A percentile compares a stretch with the other conserved stretches of the same genome.
Conservation (phyloP, 768 basidiomycete species). For the Stropharia rugosoannulata region DNA sequence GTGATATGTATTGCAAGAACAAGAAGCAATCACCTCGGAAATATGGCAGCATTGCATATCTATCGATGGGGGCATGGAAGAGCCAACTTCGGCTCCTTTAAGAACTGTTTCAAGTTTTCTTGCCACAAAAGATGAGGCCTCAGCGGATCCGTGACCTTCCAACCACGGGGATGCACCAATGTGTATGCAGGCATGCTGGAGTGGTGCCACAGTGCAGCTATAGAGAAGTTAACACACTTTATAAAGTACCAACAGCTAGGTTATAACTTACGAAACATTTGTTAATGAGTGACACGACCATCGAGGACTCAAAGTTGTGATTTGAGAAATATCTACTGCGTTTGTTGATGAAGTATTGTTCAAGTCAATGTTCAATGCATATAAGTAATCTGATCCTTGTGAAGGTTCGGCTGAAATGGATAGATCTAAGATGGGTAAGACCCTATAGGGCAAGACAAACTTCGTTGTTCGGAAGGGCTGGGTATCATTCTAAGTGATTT, state of each 20-base stretch:
- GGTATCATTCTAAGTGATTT: slow-evolving; percentile 38
- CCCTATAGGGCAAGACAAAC: slow-evolving; percentile 54
- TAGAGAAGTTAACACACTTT: not conserved
- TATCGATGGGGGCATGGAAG: slow-evolving; percentile 49
- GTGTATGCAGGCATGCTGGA: slow-evolving; percentile 45
- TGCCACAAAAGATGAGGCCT: slow-evolving; percentile 50
- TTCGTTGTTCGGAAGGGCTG: slow-evolving; percentile 58
- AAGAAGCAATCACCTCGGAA: slow-evolving; percentile 34
- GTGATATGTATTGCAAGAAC: not conserved
- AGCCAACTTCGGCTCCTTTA: slow-evolving; percentile 39
- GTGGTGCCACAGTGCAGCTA: slow-evolving; percentile 44
- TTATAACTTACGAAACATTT: slow-evolving; percentile 40
- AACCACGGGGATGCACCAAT: slow-evolving; percentile 42
- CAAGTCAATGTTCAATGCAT: slow-evolving; percentile 53
- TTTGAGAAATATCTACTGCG: slow-evolving; percentile 49
- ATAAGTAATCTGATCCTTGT: slow-evolving; percentile 45
- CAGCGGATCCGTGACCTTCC: slow-evolving; percentile 33
- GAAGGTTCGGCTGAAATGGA: slow-evolving; percentile 52
- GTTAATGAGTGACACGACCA: slow-evolving; percentile 58
- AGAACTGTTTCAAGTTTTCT: slow-evolving; percentile 51
- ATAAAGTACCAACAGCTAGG: slow-evolving; percentile 5
- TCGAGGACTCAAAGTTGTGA: slow-evolving; percentile 64
- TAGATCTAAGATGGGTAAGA: slow-evolving; percentile 57
- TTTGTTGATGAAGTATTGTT: slow-evolving; percentile 45
- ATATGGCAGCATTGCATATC: slow-evolving; percentile 51